phyloP scores from a whole-genome alignment of 2,329 filamentous ascomycete genomes.

The Colletotrichum cordylinicola region DNA sequence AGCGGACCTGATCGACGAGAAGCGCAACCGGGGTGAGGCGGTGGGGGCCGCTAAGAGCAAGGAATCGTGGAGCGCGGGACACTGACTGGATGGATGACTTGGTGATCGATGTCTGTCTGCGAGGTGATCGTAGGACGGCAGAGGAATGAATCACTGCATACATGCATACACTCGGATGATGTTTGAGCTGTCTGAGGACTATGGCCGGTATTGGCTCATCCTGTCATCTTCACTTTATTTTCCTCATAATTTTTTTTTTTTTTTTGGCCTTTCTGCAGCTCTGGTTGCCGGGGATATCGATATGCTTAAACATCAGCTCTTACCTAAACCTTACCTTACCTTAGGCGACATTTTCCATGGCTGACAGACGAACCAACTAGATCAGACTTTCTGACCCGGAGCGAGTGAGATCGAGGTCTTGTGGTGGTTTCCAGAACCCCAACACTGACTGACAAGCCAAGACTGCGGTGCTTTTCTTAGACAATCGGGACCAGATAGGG shows the following conservation, averaged over 20 bases:
- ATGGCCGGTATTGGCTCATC: background rate
- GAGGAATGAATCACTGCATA: background rate
- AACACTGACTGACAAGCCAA: background rate
- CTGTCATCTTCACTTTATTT: background rate
- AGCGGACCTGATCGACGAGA: background rate
- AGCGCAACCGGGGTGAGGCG: background rate
- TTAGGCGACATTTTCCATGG: background rate
- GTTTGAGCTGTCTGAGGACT: background rate
- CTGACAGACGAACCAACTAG: background rate
- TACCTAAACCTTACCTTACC: background rate
- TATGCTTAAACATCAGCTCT: background rate
- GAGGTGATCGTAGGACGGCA: background rate
- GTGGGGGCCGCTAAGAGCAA: background rate
- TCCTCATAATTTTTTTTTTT: background rate
- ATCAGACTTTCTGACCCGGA: background rate
- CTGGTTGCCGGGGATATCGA: background rate
- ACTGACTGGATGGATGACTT: background rate
- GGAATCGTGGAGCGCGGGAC: background rate
- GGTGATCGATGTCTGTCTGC: background rate
- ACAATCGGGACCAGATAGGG: background rate
- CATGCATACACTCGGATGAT: background rate
- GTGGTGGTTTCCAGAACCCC: background rate
- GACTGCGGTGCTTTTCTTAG: background rate
- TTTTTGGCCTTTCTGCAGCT: background rate
- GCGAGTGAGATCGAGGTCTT: background rate